phyloP scores from a whole-genome alignment of 805 yeast species.

The Lachancea cidri region DNA sequence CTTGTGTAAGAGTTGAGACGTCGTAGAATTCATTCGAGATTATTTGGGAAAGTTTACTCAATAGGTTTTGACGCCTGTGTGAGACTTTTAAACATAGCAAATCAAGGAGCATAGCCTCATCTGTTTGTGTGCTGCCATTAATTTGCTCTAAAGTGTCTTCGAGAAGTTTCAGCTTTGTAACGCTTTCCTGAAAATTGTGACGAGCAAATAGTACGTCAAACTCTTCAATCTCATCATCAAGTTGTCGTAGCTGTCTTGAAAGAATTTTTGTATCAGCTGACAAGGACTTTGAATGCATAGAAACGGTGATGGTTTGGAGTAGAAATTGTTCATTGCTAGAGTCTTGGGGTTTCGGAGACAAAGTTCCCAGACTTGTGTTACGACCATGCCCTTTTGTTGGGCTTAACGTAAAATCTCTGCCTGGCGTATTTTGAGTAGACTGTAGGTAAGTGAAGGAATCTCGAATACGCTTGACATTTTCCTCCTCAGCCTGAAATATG shows the following conservation, averaged over 20 bases:
- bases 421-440: constrained; percentile 32
- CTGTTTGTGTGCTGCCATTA: constrained; percentile 18
- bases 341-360: constrained; percentile 8
- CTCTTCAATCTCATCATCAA: constrained; percentile 63
- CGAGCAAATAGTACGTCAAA: constrained; percentile 64
- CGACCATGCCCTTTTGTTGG: constrained; percentile 35
- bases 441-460: constrained; percentile 42
- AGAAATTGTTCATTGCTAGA: constrained; percentile 30
- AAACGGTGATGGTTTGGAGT: constrained; percentile 53
- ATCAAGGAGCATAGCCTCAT: constrained; percentile 30
- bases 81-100: constrained; percentile 31
- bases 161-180: constrained; percentile 31
- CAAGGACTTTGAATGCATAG: constrained; percentile 56
- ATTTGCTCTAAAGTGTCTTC: constrained; percentile 26
- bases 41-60: constrained; percentile 33
- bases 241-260: constrained; percentile 43
- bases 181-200: constrained; percentile 45
- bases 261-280: constrained; percentile 42
- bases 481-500: constrained; percentile 46
- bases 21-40: constrained; percentile 30
- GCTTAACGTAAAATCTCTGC: constrained; percentile 25
- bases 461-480: constrained; percentile 39
- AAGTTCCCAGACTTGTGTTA: constrained; percentile 8
- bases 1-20: constrained; percentile 22
- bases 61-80: constrained; percentile 29